Percentiles rank a stretch among this genome's conserved stretches.
Conservation (phyloP, 2,329 filamentous ascomycete genomes). For the Ceratocystis smalleyi region DNA sequence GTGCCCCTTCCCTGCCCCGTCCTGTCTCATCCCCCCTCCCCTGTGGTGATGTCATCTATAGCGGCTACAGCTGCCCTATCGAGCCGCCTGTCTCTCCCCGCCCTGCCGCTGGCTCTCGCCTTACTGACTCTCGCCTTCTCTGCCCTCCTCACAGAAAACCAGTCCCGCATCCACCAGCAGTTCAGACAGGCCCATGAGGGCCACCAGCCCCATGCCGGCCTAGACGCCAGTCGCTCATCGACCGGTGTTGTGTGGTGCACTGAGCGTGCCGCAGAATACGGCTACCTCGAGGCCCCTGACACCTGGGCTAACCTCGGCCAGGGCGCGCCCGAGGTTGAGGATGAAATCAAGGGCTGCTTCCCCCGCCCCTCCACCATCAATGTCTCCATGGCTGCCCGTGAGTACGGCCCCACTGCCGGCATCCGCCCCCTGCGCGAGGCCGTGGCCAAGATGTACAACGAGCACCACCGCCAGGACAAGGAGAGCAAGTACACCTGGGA, state of each 20-base stretch:
- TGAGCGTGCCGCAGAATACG: constrained; percentile 75
- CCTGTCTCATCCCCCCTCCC: background rate
- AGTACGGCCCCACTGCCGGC: constrained; percentile 87
- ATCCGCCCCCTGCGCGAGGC: constrained; percentile 83
- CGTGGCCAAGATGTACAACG: constrained; percentile 84
- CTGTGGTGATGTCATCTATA: background rate
- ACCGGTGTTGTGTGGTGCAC: constrained; percentile 93
- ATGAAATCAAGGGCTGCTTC: constrained; percentile 83
- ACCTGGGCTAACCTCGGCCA: constrained; percentile 88
- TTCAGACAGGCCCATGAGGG: constrained; percentile 84
- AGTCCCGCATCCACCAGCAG: constrained; percentile 71
- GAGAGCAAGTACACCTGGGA: constrained; percentile 88
- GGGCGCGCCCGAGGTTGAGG: constrained; percentile 84
- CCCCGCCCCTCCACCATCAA: constrained; percentile 64
- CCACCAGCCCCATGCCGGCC: constrained; percentile 76
- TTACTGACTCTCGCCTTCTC: background rate
- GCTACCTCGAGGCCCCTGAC: constrained; percentile 67
- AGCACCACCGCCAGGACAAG: constrained; percentile 76
- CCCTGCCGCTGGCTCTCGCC: too few species aligned
- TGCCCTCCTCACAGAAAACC: constrained; percentile 42
- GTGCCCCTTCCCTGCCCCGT: background rate
- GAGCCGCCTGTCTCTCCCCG: background rate
- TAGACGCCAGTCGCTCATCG: constrained; percentile 73
- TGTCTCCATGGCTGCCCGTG: constrained; percentile 60
- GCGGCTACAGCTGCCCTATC: constrained; percentile 4